These are phyloP conservation scores for Cronartium quercuum DNA, from an alignment of 1,284 basidiomycete genomes.

Conservation along the genomic window DNA sequence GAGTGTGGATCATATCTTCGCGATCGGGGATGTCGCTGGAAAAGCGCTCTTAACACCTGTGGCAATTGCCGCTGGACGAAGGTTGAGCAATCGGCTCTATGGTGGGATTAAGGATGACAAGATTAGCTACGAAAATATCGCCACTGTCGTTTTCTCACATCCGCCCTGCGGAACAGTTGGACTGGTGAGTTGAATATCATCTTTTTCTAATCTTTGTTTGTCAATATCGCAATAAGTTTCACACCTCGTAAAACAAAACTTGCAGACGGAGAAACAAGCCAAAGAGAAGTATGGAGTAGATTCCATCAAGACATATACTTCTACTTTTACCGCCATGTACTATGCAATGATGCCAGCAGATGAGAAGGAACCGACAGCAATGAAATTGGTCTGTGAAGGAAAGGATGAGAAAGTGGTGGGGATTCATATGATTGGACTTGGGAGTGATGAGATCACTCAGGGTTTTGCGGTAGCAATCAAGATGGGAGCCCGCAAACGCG, in stretches of 20 bases:
- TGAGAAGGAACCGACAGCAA: constrained; percentile 78
- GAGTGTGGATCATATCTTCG: constrained; percentile 64
- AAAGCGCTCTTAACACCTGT: constrained; percentile 94
- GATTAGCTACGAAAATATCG: constrained; percentile 82
- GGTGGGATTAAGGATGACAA: constrained; percentile 76
- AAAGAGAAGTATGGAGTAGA: constrained; percentile 75
- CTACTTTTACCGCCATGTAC: constrained; percentile 62
- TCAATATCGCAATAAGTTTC: not conserved
- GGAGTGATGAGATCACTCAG: constrained; percentile 83
- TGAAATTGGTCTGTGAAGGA: constrained; percentile 82
- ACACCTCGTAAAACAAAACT: constrained; percentile 54
- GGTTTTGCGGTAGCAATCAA: constrained; percentile 91
- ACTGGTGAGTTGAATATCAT: constrained; percentile 49
- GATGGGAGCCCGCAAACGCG: constrained; percentile 70
- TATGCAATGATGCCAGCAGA: constrained; percentile 74
- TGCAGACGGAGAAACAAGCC: constrained; percentile 73
- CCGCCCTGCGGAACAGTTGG: constrained; percentile 88
- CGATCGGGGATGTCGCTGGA: constrained; percentile 87
- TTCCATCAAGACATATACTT: constrained; percentile 71
- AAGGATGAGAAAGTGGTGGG: constrained; percentile 90
- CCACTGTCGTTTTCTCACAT: constrained; percentile 78
- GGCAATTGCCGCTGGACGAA: constrained; percentile 88
- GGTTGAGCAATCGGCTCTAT: constrained; percentile 82
- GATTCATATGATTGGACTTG: constrained; percentile 78
- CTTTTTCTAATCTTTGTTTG: not conserved